Evolutionary conservation across 2,329 filamentous ascomycete species (phyloP).

Genomic region (Fonsecaea erecta): DNA sequence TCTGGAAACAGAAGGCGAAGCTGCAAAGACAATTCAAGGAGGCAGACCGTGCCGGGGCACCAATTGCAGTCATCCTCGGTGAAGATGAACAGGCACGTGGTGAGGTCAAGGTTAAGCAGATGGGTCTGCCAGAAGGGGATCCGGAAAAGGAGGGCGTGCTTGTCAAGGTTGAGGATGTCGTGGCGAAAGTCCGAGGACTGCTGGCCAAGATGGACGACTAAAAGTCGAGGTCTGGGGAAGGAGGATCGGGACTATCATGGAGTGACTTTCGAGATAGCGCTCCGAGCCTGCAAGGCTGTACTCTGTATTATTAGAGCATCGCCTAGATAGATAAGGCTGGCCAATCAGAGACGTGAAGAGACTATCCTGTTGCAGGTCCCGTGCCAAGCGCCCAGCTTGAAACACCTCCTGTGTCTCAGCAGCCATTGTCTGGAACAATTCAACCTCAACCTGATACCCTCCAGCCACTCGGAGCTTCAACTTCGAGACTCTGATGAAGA

Average conservation of each 20-base stretch:
- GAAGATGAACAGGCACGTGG: constrained; percentile 85
- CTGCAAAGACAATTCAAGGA: constrained; percentile 88
- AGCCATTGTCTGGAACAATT: constrained; percentile 27
- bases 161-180: constrained; percentile 58
- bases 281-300: constrained; percentile 12
- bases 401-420: constrained; percentile 30
- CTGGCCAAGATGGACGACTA: constrained; percentile 19
- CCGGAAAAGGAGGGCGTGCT: constrained; percentile 87
- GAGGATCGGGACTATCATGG: constrained; percentile 10
- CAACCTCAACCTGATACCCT: constrained; percentile 33
- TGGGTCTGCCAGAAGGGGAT: constrained; percentile 78
- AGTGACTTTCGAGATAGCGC: not conserved
- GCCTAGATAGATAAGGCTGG: constrained; percentile 12
- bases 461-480: constrained; percentile 25
- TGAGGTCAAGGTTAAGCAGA: constrained; percentile 85
- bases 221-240: not conserved
- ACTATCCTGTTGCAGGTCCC: not conserved
- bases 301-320: constrained; percentile 12
- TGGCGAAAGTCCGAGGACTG: constrained; percentile 25
- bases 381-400: constrained; percentile 23
- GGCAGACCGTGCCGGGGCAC: constrained; percentile 77
- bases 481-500: constrained; percentile 33
- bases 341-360: constrained; percentile 3
- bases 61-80: constrained; percentile 85
- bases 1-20: constrained; percentile 80